These are phyloP conservation scores for Holtermannia corniformis DNA, from an alignment of 768 basidiomycete genomes.

Conservation along the genomic window DNA sequence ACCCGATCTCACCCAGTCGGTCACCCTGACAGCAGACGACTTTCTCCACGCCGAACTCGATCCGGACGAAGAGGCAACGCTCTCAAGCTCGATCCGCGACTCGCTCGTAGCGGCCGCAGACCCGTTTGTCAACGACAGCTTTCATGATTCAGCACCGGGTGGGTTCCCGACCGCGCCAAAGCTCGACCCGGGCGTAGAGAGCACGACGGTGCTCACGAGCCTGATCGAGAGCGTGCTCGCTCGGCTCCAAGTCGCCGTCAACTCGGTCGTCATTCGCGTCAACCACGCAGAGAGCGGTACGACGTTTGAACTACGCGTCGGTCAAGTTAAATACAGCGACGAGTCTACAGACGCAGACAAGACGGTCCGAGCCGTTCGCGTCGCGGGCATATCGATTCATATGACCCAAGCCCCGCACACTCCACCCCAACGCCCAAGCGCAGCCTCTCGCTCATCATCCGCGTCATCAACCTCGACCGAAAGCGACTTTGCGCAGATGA, in stretches of 20 bases:
- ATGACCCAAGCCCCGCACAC: constrained; percentile 12
- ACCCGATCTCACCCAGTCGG: constrained; percentile 59
- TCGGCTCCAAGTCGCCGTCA: constrained; percentile 35
- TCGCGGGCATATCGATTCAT: constrained; percentile 16
- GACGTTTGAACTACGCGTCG: constrained; percentile 28
- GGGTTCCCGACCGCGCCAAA: constrained; percentile 1
- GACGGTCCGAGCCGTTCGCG: constrained; percentile 13
- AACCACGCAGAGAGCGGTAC: constrained; percentile 13
- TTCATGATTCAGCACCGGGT: too few species aligned
- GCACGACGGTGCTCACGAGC: constrained; percentile 39
- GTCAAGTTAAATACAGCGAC: constrained; percentile 26
- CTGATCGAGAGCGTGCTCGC: constrained; percentile 41
- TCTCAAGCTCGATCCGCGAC: constrained; percentile 60
- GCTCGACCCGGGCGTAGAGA: constrained; percentile 6
- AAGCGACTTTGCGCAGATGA: constrained; percentile 34
- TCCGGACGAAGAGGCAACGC: constrained; percentile 57
- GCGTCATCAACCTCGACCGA: constrained; percentile 9
- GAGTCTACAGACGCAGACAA: constrained; percentile 9
- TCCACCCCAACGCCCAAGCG: constrained; percentile 5
- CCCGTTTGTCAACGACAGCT: neutral
- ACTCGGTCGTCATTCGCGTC: constrained; percentile 26
- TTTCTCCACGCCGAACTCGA: constrained; percentile 78
- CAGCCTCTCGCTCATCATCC: constrained; percentile 6
- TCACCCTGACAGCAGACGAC: constrained; percentile 71
- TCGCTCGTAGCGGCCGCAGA: constrained; percentile 39